These are phyloP conservation scores for Dictyostelium purpureum DNA, from an alignment of 78 protist species.

Conservation along the genomic window DNA sequence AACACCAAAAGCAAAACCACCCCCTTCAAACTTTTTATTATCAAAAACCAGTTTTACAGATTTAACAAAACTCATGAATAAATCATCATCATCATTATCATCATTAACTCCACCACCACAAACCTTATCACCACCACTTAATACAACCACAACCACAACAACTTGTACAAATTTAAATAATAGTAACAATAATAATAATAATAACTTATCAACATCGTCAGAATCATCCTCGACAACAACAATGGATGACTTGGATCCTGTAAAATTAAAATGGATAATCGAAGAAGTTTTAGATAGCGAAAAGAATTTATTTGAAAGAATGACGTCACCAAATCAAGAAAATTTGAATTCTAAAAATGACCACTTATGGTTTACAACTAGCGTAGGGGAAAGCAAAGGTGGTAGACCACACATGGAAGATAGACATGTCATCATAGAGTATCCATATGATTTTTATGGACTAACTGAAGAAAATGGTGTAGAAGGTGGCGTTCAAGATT, in stretches of 20 bases:
- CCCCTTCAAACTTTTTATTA: not conserved
- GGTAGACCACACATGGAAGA: constrained; percentile 76
- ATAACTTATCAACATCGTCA: not conserved
- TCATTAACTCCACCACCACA: not conserved
- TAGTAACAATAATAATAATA: not conserved
- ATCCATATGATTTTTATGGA: constrained; percentile 43
- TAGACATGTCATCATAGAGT: constrained; percentile 50
- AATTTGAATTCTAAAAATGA: not conserved
- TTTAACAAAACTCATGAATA: not conserved
- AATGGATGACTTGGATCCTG: constrained; percentile 7
- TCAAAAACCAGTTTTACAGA: not conserved
- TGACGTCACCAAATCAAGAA: not conserved
- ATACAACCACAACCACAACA: not conserved
- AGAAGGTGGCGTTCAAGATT: not conserved
- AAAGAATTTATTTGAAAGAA: not conserved
- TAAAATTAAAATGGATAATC: constrained; percentile 27
- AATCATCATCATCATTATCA: not conserved
- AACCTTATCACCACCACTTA: too few species aligned
- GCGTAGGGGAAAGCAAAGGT: constrained; percentile 38
- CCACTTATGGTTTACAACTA: not conserved
- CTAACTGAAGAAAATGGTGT: not conserved
- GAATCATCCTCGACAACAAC: not conserved
- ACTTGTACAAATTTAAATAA: not conserved
- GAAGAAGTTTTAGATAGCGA: constrained; percentile 56
- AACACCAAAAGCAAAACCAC: not conserved